Base-by-base conservation (phyloP, 768 basidiomycete species). In the Megacollybia marginata region DNA sequence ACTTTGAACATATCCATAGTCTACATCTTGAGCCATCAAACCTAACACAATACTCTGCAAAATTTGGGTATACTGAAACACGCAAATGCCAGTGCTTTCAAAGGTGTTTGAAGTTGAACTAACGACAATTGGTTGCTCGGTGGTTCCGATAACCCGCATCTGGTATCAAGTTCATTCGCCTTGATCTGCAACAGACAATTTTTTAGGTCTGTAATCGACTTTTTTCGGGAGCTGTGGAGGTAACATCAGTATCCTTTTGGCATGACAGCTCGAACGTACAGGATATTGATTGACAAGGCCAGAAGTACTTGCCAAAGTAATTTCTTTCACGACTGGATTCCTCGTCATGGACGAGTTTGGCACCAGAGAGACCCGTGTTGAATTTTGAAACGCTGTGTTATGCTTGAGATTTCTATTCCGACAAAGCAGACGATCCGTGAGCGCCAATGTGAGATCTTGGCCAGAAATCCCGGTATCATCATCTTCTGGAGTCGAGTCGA, bases 361-460 rank as follows among this genome's bases (percentile, higher is more conserved):
- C 6, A 31, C 34, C 16, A 20, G 18, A 47, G 4, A 28, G 28
- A 32, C 15, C 11, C 11, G 35, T 20, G 23, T 33, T 15, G 28
- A 42, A n/a, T 28, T 42, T 42, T 13, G 46, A 20, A 36, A 51
- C 64, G 55, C 32, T 61, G 46, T 38, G 71, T 61, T 55, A 57
- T 51, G 51, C 69, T 60, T 35, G 73, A 67, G 32, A 92, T 90
- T 8, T 74, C 72, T 51, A 88, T 70, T 1, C 92, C 91, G 2
- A 92, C 82, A 57, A 92, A 87, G 57, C 88, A 90, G 0, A 90
- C 73, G 5, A 92, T 68, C 4, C 71, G 69, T 0, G 91, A 90
- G 9, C 74, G 73, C 54, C 73, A 73, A 9, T 59, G 65, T 0
- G 65, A 58, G 18, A 93, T 66, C 60, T 91, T 92, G 18, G 56